A percentile compares a stretch with the other conserved stretches of the same genome.
Conservation (phyloP, 2,329 filamentous ascomycete species). For the Hypoxylon sp. region DNA sequence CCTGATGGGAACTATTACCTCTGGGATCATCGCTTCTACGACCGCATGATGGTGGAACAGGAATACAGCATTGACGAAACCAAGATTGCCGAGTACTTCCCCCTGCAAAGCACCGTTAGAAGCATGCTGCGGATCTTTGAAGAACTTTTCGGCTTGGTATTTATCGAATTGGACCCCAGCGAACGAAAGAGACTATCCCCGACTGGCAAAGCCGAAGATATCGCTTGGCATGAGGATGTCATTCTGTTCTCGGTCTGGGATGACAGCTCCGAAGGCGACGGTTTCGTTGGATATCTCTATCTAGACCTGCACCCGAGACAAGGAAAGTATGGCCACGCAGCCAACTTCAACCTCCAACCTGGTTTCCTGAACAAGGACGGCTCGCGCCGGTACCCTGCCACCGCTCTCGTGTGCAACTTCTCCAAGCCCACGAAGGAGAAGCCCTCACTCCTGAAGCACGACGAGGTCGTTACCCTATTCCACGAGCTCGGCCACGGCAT, state of each 20-base stretch:
- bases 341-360: conserved; percentile 83
- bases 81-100: conserved; percentile 85
- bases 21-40: conserved; percentile 84
- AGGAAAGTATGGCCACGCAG: conserved; percentile 85
- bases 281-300: conserved; percentile 83
- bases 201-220: conserved; percentile 73
- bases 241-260: conserved; percentile 85
- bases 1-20: conserved; percentile 78
- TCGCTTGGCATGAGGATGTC: conserved; percentile 85
- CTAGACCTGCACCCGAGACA: conserved; percentile 81
- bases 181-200: conserved; percentile 71
- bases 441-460: conserved; percentile 81
- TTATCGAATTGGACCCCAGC: conserved; percentile 73
- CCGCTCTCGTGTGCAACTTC: conserved; percentile 85
- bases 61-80: conserved; percentile 82
- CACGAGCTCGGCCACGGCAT: conserved; percentile 78
- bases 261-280: conserved; percentile 72
- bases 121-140: conserved; percentile 87
- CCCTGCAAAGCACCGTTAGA: conserved; percentile 73
- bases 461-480: conserved; percentile 84
- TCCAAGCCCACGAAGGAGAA: conserved; percentile 80
- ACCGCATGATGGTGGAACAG: conserved; percentile 80
- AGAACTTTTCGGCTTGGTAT: conserved; percentile 79
- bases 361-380: conserved; percentile 73
- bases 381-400: conserved; percentile 76